Conservation (phyloP, 148 eudicot species). For the Cornus florida region DNA sequence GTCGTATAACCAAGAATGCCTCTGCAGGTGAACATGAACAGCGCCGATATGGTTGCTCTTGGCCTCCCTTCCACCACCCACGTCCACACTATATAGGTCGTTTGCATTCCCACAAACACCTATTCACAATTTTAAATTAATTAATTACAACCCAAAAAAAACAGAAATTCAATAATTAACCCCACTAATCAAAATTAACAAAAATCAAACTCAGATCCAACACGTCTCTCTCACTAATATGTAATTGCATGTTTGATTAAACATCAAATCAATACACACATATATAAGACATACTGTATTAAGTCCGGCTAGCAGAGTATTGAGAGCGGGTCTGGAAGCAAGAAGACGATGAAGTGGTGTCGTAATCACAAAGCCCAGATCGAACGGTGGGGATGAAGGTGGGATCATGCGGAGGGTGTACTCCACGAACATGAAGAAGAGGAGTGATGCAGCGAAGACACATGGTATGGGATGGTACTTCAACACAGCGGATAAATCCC, state of each 20-base stretch:
- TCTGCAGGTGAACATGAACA: slow-evolving; percentile 87
- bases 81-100: slow-evolving; percentile 75
- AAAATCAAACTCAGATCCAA: not conserved
- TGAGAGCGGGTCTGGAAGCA: slow-evolving; percentile 47
- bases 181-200: too few relatives aligned
- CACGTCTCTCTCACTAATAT: not conserved
- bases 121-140: slow-evolving; percentile 12
- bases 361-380: slow-evolving; percentile 73
- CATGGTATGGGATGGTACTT: slow-evolving; percentile 66
- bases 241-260: not conserved
- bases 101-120: slow-evolving; percentile 95
- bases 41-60: slow-evolving; percentile 81
- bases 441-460: slow-evolving; percentile 43
- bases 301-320: slow-evolving; percentile 74
- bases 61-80: slow-evolving; percentile 87
- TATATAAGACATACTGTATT: slow-evolving; percentile 57
- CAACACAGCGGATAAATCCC: slow-evolving; percentile 39
- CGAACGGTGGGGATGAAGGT: slow-evolving; percentile 66
- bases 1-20: slow-evolving; percentile 95
- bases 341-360: slow-evolving; percentile 50
- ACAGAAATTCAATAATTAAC: not conserved
- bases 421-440: slow-evolving; percentile 89
- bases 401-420: slow-evolving; percentile 90
- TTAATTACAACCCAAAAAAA: too few relatives aligned
- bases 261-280: not conserved